Percentiles rank a stretch among this genome's conserved stretches.
Evolutionary conservation across 1,139 yeast genomes (phyloP).

Genomic region (Yamadazyma sp.): DNA sequence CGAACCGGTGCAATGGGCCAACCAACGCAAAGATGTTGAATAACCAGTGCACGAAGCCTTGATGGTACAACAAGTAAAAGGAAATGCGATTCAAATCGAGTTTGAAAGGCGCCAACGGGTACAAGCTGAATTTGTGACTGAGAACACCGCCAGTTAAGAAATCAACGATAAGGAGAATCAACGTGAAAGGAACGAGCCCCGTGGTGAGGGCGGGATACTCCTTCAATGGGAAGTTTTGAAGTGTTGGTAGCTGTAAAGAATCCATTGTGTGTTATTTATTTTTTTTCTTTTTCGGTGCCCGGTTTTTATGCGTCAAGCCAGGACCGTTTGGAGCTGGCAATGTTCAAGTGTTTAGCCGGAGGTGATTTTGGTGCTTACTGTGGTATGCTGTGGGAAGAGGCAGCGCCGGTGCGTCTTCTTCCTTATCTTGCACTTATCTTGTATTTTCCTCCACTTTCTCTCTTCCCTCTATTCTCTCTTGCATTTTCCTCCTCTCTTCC

Average conservation of each 20-base stretch:
- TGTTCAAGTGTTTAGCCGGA: no score
- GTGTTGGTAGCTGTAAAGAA: neutral
- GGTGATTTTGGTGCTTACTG: no score
- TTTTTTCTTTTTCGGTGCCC: neutral
- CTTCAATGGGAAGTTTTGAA: conserved; percentile 4
- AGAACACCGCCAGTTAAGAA: conserved; percentile 18
- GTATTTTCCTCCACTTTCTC: no score
- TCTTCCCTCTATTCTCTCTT: no score
- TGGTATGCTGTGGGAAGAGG: no score
- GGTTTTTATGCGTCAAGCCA: neutral
- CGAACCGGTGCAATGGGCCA: conserved; percentile 69
- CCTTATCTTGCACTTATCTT: no score
- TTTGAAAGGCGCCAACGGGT: conserved; percentile 56
- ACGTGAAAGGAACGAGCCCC: conserved; percentile 61
- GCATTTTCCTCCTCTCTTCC: no score
- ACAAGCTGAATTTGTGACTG: conserved; percentile 34
- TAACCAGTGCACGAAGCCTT: conserved; percentile 58
- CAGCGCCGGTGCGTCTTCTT: no score
- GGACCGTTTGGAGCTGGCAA: no score
- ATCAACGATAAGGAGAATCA: conserved; percentile 35
- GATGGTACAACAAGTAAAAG: conserved; percentile 74
- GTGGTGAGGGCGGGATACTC: conserved; percentile 63
- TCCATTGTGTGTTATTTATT: neutral
- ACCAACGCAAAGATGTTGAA: conserved; percentile 61
- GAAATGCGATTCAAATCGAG: conserved; percentile 66